A percentile compares a stretch with the other conserved stretches of the same genome.
Evolutionary conservation across 2,329 filamentous ascomycete species (phyloP).

Genomic region (Chrysoporthe deuterocubensis): DNA sequence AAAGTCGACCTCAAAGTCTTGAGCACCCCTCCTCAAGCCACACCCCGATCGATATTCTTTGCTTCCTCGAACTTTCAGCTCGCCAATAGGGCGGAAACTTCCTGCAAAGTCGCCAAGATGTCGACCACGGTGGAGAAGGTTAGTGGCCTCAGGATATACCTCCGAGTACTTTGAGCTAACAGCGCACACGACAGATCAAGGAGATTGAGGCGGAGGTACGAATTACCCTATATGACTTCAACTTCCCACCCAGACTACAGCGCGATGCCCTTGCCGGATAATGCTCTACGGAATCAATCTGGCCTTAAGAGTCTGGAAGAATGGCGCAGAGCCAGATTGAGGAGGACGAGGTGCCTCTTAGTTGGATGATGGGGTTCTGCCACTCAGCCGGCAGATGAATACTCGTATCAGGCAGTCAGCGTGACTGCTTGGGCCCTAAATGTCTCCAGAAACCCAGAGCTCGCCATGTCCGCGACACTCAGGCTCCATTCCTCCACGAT

Average conservation of each 20-base stretch:
- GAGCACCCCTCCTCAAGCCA: neutral
- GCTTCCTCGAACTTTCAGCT: neutral
- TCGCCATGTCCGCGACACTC: neutral
- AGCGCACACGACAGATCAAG: constrained; percentile 70
- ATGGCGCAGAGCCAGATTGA: neutral
- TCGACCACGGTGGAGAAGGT: constrained; percentile 98
- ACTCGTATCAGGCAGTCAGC: neutral
- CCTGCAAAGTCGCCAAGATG: constrained; percentile 63
- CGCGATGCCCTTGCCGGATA: neutral
- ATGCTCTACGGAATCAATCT: neutral
- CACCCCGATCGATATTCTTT: neutral
- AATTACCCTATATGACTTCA: constrained; percentile 31
- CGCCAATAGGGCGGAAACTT: constrained; percentile 5
- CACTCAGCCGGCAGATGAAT: neutral
- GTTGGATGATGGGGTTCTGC: neutral
- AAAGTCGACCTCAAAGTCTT: constrained; percentile 1
- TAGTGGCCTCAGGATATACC: constrained; percentile 36
- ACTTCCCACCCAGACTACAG: neutral
- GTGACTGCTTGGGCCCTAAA: neutral
- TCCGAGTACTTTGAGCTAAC: constrained; percentile 37
- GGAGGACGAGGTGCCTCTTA: neutral
- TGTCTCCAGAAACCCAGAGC: neutral
- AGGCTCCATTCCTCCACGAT: neutral
- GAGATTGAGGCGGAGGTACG: constrained; percentile 92
- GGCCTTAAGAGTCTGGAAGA: neutral